A percentile compares a stretch with the other conserved stretches of the same genome.
These are phyloP conservation scores for Aspergillus tamarii DNA, from an alignment of 2,329 filamentous ascomycete species.

Conservation along the genomic window DNA sequence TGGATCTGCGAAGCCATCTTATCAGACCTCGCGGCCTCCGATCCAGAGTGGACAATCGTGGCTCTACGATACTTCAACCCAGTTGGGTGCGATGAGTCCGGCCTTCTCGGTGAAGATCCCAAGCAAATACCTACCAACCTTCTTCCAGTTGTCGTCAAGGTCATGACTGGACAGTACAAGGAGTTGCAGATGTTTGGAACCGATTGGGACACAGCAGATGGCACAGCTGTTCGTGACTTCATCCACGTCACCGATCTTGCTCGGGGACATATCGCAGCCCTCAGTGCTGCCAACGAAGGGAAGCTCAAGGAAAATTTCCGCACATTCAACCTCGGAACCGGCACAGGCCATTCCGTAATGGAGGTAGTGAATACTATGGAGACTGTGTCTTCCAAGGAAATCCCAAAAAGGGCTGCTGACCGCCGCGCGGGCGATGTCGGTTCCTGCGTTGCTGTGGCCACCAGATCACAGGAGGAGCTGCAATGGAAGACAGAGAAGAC, in stretches of 20 bases:
- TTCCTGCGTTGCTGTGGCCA: conserved; percentile 42
- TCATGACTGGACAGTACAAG: conserved; percentile 58
- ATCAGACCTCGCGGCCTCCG: conserved; percentile 62
- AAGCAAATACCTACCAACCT: conserved; percentile 65
- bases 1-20: conserved; percentile 70
- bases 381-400: conserved; percentile 36
- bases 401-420: conserved; percentile 35
- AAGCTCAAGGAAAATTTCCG: conserved; percentile 45
- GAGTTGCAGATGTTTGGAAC: conserved; percentile 65
- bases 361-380: conserved; percentile 45
- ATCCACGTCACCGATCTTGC: conserved; percentile 70
- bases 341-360: conserved; percentile 41
- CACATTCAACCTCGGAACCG: conserved; percentile 46
- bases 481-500: conserved; percentile 45
- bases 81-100: conserved; percentile 67
- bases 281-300: conserved; percentile 43
- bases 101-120: conserved; percentile 66
- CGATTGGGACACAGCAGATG: conserved; percentile 68
- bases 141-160: conserved; percentile 65
- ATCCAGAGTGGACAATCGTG: conserved; percentile 65
- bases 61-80: conserved; percentile 71
- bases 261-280: conserved; percentile 64
- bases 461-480: conserved; percentile 57
- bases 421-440: conserved; percentile 44
- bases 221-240: conserved; percentile 69